Percentiles rank a stretch among this genome's conserved stretches.
phyloP scores from a whole-genome alignment of 345 rosid genomes.

The Streptanthus diversifolius region DNA sequence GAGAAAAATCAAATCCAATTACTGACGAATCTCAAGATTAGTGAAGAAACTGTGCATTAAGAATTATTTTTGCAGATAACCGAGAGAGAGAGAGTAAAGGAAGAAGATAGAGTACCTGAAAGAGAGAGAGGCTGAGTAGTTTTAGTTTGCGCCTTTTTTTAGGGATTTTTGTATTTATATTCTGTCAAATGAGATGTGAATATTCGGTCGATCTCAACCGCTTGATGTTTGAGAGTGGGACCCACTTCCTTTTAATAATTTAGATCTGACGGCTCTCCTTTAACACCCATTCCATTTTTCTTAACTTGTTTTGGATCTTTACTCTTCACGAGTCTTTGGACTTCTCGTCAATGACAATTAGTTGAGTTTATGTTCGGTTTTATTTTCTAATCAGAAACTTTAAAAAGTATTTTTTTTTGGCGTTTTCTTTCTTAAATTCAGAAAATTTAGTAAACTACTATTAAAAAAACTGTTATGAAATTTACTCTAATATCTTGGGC shows the following conservation, averaged over 20 bases:
- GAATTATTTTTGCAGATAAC: neutral
- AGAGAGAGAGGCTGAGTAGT: constrained; percentile 10
- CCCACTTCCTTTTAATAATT: neutral
- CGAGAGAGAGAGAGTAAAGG: neutral
- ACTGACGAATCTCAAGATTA: neutral
- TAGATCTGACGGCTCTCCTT: constrained; percentile 7
- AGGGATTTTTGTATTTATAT: constrained; percentile 28
- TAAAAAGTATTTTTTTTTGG: neutral
- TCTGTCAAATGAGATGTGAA: neutral
- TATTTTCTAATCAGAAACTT: too few species aligned
- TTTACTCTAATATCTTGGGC: too few species aligned
- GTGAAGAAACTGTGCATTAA: neutral
- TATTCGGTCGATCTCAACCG: neutral
- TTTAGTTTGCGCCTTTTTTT: constrained; percentile 35
- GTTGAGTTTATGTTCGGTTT: neutral
- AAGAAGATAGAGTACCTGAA: constrained; percentile 21
- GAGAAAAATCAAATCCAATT: neutral
- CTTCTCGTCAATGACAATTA: constrained; percentile 3
- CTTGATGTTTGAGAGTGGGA: neutral
- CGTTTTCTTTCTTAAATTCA: neutral
- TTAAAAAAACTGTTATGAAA: too few species aligned
- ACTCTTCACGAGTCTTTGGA: constrained; percentile 20
- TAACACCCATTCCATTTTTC: neutral
- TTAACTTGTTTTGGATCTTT: neutral
- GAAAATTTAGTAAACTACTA: neutral